Evolutionary conservation across 2,329 filamentous ascomycete species (phyloP), one percentile per base, ranked within the genome.

Genomic region (Colletotrichum sp.): DNA sequence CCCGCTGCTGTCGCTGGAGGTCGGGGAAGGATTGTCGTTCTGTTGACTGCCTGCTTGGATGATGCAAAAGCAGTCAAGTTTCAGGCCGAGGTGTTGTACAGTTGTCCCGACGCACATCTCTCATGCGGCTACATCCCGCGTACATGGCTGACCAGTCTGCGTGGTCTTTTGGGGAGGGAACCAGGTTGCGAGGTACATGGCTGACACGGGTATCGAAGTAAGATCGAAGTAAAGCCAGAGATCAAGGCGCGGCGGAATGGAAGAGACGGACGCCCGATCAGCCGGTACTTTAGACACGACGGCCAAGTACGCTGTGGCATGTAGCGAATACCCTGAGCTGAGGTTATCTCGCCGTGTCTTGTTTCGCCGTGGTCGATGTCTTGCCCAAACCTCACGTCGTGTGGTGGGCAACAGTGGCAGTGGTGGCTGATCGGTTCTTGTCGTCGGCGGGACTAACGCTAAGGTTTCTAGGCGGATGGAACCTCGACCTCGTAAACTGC

Each of bases 381-480:
- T 65, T 18, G 60, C 26, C 52, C 9, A 52, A 39, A 52, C 55
- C 63, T 36, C 55, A 64, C 34, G 24, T 60, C 36, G 39, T 55
- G 34, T 73, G 67, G 72, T n/a, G n/a, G 21, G 44, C 49, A 26
- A 24, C 34, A 52, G 72, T 66, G 49, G 34, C 59, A 64, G 70
- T 62, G 64, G 39, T 65, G 64, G 57, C 63, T 62, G 68, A 72
- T 68, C 60, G 68, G 44, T 34, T 68, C 63, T 72, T 62, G 66
- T 70, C 49, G 72, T 59, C 68, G 65, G 74, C 59, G 59, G 32
- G 65, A 70, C 26, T 24, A 44, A 49, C 21, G 73, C 70, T 60
- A 76, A 76, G 59, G 71, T 74, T 76, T 72, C 44, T 68, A 70
- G 70, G 71, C 30, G 52, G 60, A 66, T 64, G 70, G 70, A 64